phyloP scores from a whole-genome alignment of 257 asterid species.

The Solanum pennellii region DNA sequence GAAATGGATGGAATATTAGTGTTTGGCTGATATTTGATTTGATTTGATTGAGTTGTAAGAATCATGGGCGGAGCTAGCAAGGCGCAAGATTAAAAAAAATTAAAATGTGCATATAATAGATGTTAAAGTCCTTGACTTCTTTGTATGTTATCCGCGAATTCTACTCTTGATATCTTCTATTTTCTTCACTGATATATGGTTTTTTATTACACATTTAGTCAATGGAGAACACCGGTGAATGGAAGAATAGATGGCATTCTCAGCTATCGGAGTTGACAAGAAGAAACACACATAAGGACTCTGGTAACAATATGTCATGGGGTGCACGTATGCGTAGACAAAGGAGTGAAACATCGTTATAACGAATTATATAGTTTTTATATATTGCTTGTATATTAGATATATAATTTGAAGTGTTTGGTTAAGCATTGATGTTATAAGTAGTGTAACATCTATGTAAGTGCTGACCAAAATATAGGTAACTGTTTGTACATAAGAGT shows the following conservation, averaged over 20 bases:
- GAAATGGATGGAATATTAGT: background rate
- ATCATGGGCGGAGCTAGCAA: background rate
- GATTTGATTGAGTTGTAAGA: background rate
- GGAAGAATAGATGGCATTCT: slow-evolving; percentile 65
- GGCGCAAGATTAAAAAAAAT: background rate
- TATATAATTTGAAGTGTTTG: background rate
- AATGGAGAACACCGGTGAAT: slow-evolving; percentile 37
- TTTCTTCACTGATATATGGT: background rate
- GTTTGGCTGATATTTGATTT: background rate
- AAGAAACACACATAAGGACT: slow-evolving; percentile 41
- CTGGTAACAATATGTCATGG: slow-evolving; percentile 48
- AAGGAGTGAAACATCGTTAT: slow-evolving; percentile 25
- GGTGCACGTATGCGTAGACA: slow-evolving; percentile 61
- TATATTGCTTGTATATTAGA: background rate
- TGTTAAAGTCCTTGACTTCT: background rate
- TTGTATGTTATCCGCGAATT: too few relatives aligned
- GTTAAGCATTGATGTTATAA: background rate
- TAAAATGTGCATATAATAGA: background rate
- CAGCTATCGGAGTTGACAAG: slow-evolving; percentile 59
- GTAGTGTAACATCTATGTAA: background rate
- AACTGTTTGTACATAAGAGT: background rate
- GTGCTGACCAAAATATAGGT: background rate
- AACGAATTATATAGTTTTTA: background rate
- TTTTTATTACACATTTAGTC: slow-evolving; percentile 24
- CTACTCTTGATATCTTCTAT: background rate